A percentile compares a stretch with the other conserved stretches of the same genome.
Evolutionary conservation across 1,139 yeast genomes (phyloP).

Genomic region (Pichia terricola): DNA sequence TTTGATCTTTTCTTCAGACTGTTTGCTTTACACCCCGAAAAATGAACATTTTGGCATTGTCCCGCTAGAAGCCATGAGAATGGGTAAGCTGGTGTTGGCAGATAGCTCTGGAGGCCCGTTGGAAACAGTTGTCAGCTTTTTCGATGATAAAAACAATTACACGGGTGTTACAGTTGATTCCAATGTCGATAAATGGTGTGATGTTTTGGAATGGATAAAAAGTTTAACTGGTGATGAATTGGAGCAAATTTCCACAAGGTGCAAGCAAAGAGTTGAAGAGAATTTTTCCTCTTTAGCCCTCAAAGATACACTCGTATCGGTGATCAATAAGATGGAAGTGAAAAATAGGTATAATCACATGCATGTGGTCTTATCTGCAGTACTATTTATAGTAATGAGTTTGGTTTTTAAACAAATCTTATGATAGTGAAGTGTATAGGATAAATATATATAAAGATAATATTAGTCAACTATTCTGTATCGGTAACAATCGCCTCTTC

Average conservation of each 20-base stretch:
- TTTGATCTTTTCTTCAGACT: slow-evolving; percentile 45
- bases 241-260: slow-evolving; percentile 13
- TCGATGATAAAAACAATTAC: slow-evolving; percentile 31
- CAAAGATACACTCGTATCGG: slow-evolving; percentile 11
- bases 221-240: slow-evolving; percentile 26
- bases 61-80: slow-evolving; percentile 88
- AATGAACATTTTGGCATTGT: slow-evolving; percentile 96
- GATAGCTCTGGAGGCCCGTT: slow-evolving; percentile 88
- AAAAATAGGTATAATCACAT: background rate
- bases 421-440: no score
- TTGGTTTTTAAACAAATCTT: no score
- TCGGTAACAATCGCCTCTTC: slow-evolving; percentile 26
- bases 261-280: slow-evolving; percentile 14
- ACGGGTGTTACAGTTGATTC: slow-evolving; percentile 73
- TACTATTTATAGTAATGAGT: no score
- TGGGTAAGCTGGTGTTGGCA: slow-evolving; percentile 77
- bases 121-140: slow-evolving; percentile 50
- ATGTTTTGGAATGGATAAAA: slow-evolving; percentile 38
- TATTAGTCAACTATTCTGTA: slow-evolving; percentile 6
- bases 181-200: slow-evolving; percentile 53
- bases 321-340: slow-evolving; percentile 9
- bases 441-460: no score
- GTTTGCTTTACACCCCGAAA: slow-evolving; percentile 80
- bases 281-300: slow-evolving; percentile 22
- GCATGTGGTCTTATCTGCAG: no score